A percentile compares a stretch with the other conserved stretches of the same genome.
Evolutionary conservation across 257 asterid species (phyloP).

Genomic region (Ilex asprella): DNA sequence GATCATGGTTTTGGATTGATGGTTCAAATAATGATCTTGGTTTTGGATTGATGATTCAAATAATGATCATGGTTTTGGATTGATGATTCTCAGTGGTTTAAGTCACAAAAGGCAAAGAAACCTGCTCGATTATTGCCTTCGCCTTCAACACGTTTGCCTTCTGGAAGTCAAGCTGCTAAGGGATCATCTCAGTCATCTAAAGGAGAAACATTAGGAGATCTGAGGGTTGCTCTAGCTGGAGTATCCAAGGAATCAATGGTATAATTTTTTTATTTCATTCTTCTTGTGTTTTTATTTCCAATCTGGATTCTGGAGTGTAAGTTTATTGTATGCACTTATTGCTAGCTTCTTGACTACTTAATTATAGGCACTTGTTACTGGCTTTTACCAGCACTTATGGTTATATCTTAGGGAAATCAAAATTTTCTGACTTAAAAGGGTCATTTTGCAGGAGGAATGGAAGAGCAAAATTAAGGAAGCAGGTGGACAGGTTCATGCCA

Average conservation of each 20-base stretch:
- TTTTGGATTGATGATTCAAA: slow-evolving; percentile 18
- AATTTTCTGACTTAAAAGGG: neutral
- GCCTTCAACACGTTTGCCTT: slow-evolving; percentile 36
- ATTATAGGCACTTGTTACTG: neutral
- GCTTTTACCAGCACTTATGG: neutral
- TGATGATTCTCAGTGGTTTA: slow-evolving; percentile 68
- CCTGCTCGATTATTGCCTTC: slow-evolving; percentile 63
- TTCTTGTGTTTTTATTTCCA: slow-evolving; percentile 5
- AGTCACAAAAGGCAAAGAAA: slow-evolving; percentile 75
- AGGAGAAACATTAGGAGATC: slow-evolving; percentile 51
- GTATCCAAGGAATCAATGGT: slow-evolving; percentile 44
- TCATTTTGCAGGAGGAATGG: slow-evolving; percentile 54
- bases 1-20: slow-evolving; percentile 16
- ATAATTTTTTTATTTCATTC: slow-evolving; percentile 13
- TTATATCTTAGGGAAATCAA: too few species aligned
- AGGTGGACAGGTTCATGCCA: slow-evolving; percentile 68
- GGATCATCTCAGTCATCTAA: slow-evolving; percentile 30
- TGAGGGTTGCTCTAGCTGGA: slow-evolving; percentile 61
- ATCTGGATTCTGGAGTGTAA: neutral
- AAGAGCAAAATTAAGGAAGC: slow-evolving; percentile 61
- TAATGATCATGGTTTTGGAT: slow-evolving; percentile 14
- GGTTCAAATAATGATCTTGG: slow-evolving; percentile 11
- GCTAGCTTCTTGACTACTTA: neutral
- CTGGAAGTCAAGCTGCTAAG: slow-evolving; percentile 36
- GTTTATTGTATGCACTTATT: neutral